Evolutionary conservation across 1,139 yeast species (phyloP), one percentile per base, ranked within the genome.

Genomic region (Debaryomycetaceae sp.): DNA sequence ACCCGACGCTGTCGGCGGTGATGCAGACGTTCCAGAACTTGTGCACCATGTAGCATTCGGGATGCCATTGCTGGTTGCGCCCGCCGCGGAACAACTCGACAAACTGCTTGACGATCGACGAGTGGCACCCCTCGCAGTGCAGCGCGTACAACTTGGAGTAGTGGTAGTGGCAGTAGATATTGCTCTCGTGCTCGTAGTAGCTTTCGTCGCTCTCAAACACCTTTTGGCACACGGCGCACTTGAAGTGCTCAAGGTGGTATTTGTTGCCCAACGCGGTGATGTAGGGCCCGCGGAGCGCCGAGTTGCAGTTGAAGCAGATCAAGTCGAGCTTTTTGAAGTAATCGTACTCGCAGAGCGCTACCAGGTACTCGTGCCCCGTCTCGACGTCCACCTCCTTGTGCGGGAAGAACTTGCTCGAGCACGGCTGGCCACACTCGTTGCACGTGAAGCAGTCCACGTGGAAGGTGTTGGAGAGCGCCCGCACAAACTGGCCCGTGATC

Each of bases 61-160:
- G 97, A 55, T 93, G 99, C 98, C 98, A 93, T 51, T 88, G 95
- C 53, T 89, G 95, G 41, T 83, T 83, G 44, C 83, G 72, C n/a
- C 96, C 96, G 29, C 96, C 95, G 43, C 95, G 71, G 41, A 78
- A 85, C 29, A 91, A 76, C 54, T 91, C 96, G 22, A 89, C 96
- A 57, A 88, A 91, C 52, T 91, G 97, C 48, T 89, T 89, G 20
- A 93, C 76, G 34, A 91, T 91, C 2, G 96, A 85, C 21, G 88
- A 81, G 40, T 81, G 75, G 58, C 98, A 91, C 15, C 97, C 96
- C 58, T 86, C 94, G 62, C 98, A 93, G 39, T 82, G 81, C 18
- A 83, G 81, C 1, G 97, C 96, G 54, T 81, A 82, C 35, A 76
- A 62, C 38, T 81, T 80, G 7, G 95, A 80, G 51, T 88, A 93